Evolutionary conservation across 805 yeast genomes (phyloP).

Genomic region (Kluyveromyces aestuarii): DNA sequence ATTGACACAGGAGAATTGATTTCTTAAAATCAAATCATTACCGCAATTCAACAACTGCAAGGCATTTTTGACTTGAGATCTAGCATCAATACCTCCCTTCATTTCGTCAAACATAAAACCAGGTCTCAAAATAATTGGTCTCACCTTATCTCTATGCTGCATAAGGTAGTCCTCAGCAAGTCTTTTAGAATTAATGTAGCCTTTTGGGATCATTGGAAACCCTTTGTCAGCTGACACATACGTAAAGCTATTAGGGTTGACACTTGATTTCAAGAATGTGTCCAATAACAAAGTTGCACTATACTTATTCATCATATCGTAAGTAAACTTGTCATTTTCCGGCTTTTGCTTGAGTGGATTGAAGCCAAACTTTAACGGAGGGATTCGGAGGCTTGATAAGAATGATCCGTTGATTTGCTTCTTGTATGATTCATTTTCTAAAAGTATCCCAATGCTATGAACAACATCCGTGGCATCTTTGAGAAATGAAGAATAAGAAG

Average conservation of each 20-base stretch:
- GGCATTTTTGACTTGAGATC: constrained; percentile 30
- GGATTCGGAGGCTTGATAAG: constrained; percentile 7
- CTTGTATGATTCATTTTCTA: constrained; percentile 67
- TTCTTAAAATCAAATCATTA: constrained; percentile 34
- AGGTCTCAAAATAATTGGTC: constrained; percentile 66
- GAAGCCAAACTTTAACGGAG: constrained; percentile 33
- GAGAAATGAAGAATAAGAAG: constrained; percentile 42
- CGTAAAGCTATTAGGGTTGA: constrained; percentile 37
- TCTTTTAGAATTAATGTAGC: constrained; percentile 68
- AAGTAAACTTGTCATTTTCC: constrained; percentile 31
- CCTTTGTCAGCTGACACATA: constrained; percentile 76
- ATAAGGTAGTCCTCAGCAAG: constrained; percentile 57
- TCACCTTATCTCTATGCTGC: constrained; percentile 30
- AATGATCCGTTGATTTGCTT: constrained; percentile 12
- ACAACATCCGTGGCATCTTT: constrained; percentile 56
- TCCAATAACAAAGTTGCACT: constrained; percentile 61
- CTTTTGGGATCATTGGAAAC: constrained; percentile 57
- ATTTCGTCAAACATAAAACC: constrained; percentile 70
- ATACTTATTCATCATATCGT: constrained; percentile 57
- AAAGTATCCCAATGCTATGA: constrained; percentile 70
- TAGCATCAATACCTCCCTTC: constrained; percentile 27
- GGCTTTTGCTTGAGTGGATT: constrained; percentile 47
- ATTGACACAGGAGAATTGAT: constrained; percentile 34
- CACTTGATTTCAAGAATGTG: constrained; percentile 33
- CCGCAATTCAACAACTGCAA: constrained; percentile 37